Evolutionary conservation across 148 eudicot genomes (phyloP).

Genomic region (Cornus suecica): DNA sequence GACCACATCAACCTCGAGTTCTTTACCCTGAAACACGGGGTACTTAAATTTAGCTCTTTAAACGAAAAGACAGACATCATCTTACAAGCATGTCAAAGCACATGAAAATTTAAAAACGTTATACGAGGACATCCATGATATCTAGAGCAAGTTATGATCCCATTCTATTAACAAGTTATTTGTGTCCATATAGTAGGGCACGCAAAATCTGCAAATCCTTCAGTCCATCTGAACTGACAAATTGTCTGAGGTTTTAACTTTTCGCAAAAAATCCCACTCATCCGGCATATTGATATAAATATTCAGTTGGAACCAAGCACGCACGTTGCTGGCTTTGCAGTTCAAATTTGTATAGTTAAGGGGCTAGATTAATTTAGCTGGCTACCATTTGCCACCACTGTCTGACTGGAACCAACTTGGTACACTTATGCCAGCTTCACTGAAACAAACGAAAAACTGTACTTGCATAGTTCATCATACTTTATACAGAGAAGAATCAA

Average conservation of each 20-base stretch:
- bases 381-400: not conserved
- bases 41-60: conserved; percentile 5
- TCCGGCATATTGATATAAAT: not conserved
- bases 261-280: not conserved
- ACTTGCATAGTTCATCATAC: not conserved
- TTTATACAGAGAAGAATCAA: not conserved
- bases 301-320: not conserved
- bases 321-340: not conserved
- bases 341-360: not conserved
- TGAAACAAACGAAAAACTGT: not conserved
- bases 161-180: not conserved
- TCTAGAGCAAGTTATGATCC: not conserved
- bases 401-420: not conserved
- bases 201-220: not conserved
- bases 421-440: not conserved
- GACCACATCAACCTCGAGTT: conserved; percentile 60
- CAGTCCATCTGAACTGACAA: not conserved
- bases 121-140: not conserved
- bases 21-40: conserved; percentile 46
- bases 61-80: not conserved
- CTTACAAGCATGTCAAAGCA: not conserved
- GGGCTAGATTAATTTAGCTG: not conserved
- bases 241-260: not conserved
- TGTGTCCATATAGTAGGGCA: not conserved
- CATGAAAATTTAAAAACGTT: conserved; percentile 2